Conservation (phyloP, 2,329 filamentous ascomycete species). For the Rhynchosporium secalis region DNA sequence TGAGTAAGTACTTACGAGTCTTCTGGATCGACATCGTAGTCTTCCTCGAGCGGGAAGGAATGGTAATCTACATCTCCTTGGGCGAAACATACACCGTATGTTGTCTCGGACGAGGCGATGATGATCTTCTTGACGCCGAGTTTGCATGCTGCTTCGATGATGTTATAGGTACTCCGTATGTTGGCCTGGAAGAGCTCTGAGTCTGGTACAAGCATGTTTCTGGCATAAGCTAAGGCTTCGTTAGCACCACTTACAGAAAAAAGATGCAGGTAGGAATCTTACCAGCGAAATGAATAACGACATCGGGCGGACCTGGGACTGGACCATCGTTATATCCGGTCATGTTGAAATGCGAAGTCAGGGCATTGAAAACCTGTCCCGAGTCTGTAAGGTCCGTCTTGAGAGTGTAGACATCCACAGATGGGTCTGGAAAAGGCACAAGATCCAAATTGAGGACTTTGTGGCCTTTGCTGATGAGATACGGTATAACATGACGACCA, state of each 20-base stretch:
- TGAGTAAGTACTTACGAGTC: constrained; percentile 44
- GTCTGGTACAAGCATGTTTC: constrained; percentile 62
- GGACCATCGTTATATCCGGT: constrained; percentile 43
- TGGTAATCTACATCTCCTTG: constrained; percentile 58
- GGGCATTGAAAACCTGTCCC: constrained; percentile 44
- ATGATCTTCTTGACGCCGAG: constrained; percentile 62
- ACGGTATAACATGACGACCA: constrained; percentile 41
- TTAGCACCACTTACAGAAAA: background rate
- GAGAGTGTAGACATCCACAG: constrained; percentile 39
- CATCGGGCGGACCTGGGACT: constrained; percentile 52
- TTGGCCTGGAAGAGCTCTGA: constrained; percentile 60
- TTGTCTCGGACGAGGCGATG: constrained; percentile 58
- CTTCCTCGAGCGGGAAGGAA: constrained; percentile 59
- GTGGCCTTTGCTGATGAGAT: constrained; percentile 40
- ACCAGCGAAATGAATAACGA: constrained; percentile 54
- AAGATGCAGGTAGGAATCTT: background rate
- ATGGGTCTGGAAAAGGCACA: constrained; percentile 35
- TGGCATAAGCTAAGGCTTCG: constrained; percentile 49
- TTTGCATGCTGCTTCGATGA: constrained; percentile 63
- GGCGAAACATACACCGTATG: constrained; percentile 62
- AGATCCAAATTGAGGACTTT: constrained; percentile 43
- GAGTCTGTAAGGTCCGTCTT: constrained; percentile 42
- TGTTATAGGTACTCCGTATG: constrained; percentile 57
- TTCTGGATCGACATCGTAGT: constrained; percentile 50
- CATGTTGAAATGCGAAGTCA: constrained; percentile 54